Evolutionary conservation across 345 rosid species (phyloP).

Genomic region (Excoecaria cochinchinensis): DNA sequence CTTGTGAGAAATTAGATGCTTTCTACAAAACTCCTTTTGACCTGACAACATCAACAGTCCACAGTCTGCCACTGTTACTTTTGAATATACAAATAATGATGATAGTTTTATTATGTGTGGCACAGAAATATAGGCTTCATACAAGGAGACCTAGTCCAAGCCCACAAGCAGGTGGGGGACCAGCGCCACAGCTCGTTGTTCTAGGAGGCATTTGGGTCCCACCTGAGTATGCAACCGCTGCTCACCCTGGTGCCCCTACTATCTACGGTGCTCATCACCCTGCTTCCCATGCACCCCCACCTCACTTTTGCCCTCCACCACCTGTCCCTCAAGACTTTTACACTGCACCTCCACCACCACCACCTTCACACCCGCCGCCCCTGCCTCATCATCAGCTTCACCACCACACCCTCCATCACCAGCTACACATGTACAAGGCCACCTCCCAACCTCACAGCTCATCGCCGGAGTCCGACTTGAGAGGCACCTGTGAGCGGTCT

Average conservation of each 20-base stretch:
- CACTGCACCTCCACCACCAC: constrained; percentile 29
- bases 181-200: constrained; percentile 71
- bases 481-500: constrained; percentile 54
- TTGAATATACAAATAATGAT: too few relatives aligned
- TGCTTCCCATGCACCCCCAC: constrained; percentile 41
- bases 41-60: constrained; percentile 5
- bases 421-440: constrained; percentile 54
- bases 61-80: too few relatives aligned
- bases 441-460: constrained; percentile 44
- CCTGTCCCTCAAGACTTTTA: constrained; percentile 67
- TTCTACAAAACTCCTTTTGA: constrained; percentile 21
- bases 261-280: constrained; percentile 51
- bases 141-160: constrained; percentile 94
- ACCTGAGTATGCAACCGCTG: constrained; percentile 74
- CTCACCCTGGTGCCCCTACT: constrained; percentile 50
- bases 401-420: constrained; percentile 54
- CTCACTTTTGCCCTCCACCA: constrained; percentile 67
- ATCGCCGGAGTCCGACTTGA: constrained; percentile 45
- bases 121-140: constrained; percentile 95
- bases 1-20: constrained; percentile 7
- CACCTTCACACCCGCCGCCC: constrained; percentile 28
- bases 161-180: constrained; percentile 66
- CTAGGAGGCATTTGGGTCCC: constrained; percentile 96
- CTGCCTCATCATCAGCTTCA: constrained; percentile 43
- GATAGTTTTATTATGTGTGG: neutral